A percentile compares a stretch with the other conserved stretches of the same genome.
Conservation (phyloP, 73 alveolate species). For the Symbiodinium natans region DNA sequence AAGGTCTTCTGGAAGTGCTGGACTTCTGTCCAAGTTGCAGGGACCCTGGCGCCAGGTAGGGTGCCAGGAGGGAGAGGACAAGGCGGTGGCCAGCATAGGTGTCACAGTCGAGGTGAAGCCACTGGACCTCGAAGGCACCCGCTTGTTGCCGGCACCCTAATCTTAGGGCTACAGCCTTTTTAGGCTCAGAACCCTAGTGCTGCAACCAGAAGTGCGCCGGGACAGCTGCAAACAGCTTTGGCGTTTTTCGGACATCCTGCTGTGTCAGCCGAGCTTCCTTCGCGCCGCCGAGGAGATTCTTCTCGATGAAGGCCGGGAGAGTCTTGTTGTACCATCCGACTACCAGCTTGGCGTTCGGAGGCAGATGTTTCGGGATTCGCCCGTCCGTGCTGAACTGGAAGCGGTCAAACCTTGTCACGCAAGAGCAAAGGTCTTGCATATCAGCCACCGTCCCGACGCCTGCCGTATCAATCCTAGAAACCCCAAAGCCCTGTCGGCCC, state of each 20-base stretch:
- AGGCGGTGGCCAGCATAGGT: slow-evolving; percentile 3
- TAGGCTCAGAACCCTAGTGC: too few relatives aligned
- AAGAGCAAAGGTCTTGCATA: too few relatives aligned
- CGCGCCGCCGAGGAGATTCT: background rate
- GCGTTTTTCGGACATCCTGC: too few relatives aligned
- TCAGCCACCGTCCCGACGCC: too few relatives aligned
- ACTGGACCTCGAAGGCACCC: slow-evolving; percentile 18
- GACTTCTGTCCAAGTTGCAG: background rate
- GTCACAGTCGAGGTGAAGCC: slow-evolving; percentile 14
- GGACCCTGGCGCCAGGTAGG: background rate
- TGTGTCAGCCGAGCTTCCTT: background rate
- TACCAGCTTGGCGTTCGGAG: background rate
- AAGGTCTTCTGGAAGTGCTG: too few relatives aligned
- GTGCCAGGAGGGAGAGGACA: background rate
- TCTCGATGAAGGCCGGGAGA: background rate
- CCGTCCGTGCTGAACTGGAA: background rate
- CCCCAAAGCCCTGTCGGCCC: too few relatives aligned
- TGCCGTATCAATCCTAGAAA: too few relatives aligned
- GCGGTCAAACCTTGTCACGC: slow-evolving; percentile 7
- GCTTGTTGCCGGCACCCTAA: too few relatives aligned
- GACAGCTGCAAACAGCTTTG: too few relatives aligned
- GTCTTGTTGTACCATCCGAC: slow-evolving; percentile 12
- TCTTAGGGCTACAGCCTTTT: too few relatives aligned
- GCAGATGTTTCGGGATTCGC: background rate
- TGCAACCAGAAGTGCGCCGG: too few relatives aligned